Evolutionary conservation across 2,329 filamentous ascomycete genomes (phyloP).

Genomic region (Escovopsis weberi): DNA sequence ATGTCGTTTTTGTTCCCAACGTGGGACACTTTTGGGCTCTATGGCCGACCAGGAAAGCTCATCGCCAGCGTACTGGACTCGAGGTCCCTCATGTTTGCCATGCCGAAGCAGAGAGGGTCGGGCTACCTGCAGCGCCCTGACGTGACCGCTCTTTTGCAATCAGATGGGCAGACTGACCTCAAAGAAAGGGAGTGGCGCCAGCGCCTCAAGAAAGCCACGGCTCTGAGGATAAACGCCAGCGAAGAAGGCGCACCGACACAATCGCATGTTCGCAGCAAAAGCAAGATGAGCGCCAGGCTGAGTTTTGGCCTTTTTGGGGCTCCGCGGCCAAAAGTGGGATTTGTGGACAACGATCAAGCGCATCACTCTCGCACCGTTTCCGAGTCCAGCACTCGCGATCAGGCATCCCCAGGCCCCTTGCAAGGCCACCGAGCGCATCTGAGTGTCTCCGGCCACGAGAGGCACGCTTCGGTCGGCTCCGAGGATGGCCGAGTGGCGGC

Average conservation of each 20-base stretch:
- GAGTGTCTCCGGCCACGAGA: constrained; percentile 27
- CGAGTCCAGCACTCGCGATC: constrained; percentile 21
- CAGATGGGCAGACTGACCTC: constrained; percentile 63
- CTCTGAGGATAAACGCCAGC: constrained; percentile 56
- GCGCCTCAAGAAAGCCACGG: constrained; percentile 76
- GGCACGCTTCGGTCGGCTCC: constrained; percentile 38
- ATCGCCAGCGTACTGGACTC: constrained; percentile 78
- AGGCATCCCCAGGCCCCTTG: too few relatives aligned
- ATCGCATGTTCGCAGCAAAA: constrained; percentile 36
- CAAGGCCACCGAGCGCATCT: constrained; percentile 13
- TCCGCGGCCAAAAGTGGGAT: constrained; percentile 36
- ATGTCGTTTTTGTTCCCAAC: constrained; percentile 84
- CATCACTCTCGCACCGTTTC: constrained; percentile 33
- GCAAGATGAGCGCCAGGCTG: constrained; percentile 41
- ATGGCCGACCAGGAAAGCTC: constrained; percentile 75
- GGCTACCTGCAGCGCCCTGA: constrained; percentile 86
- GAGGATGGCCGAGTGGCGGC: constrained; percentile 34
- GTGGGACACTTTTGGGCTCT: constrained; percentile 83
- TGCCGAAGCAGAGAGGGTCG: constrained; percentile 77
- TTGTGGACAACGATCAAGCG: constrained; percentile 40
- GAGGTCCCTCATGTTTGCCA: constrained; percentile 92
- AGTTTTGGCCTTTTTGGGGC: constrained; percentile 27
- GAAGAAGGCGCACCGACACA: constrained; percentile 32
- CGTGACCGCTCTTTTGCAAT: constrained; percentile 58
- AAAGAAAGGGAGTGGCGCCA: constrained; percentile 81